Evolutionary conservation across 2,329 filamentous ascomycete genomes (phyloP), one percentile per base, ranked within the genome.

Genomic region (Aspergillus aculeatinus): DNA sequence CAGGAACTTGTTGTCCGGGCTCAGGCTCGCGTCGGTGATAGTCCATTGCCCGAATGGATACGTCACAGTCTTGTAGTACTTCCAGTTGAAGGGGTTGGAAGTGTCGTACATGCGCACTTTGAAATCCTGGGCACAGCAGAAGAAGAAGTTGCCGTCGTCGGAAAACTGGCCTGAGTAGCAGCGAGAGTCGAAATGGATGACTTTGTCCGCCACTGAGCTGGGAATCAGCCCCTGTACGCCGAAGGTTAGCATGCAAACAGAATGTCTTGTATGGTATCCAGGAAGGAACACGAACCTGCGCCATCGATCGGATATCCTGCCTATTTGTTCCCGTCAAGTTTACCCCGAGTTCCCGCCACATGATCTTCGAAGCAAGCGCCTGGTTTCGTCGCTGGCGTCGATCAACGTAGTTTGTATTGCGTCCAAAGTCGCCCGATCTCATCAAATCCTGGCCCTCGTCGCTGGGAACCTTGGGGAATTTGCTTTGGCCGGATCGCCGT

Each of bases 161-260:
- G 92, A 96, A 74, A 98, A 99, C 72, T 98, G 94, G 1, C 95
- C 95, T 3, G 92, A 96, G 72, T 98, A 98, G 56, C 95, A 93
- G 47, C 91, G 87, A 5, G 89, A 84, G 58, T 93, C 86, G 72
- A 93, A 96, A 69, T 96, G 90, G 63, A 98, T 89, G 62, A 96
- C 90, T 70, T 90, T 90, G 71, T 98, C 94, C 0, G 92, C 89
- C 25, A 85, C 84, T 0, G 87, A 89, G 2, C 85, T 84, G 0
- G 95, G 94, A 60, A 97, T 87, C 79, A 96, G 83, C 31, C 84
- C 84, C 84, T 95, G 71, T 3, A 66, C 21, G n/a, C 48, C 19
- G 10, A 51, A 21, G 14, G 44, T 63, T 51, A 62, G 25, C 19
- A 55, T 42, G 35, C 2, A 25, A 14, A 9, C 0, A 27, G 27